A percentile compares a stretch with the other conserved stretches of the same genome.
phyloP scores from a whole-genome alignment of 495 filamentous ascomycete genomes.

The Lepraria neglecta region DNA sequence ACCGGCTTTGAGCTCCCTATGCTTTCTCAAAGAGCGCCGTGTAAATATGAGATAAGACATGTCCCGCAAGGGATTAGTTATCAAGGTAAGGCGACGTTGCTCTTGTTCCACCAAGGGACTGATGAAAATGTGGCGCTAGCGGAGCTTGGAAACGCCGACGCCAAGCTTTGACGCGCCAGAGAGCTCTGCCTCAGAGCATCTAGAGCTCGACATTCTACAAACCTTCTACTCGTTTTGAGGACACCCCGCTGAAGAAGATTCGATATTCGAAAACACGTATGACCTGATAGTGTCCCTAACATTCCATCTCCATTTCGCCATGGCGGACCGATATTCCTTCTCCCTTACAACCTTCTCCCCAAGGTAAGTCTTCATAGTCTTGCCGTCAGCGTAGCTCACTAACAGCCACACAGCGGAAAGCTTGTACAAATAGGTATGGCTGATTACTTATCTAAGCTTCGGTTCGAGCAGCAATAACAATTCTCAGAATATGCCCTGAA shows the following conservation, averaged over 20 bases:
- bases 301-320: slow-evolving; percentile 36
- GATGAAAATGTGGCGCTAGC: background rate
- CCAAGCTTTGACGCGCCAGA: slow-evolving; percentile 9
- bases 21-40: background rate
- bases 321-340: slow-evolving; percentile 99
- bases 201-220: background rate
- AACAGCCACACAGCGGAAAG: slow-evolving; percentile 63
- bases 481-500: slow-evolving; percentile 92
- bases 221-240: background rate
- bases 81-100: slow-evolving; percentile 3
- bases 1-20: background rate
- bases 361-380: slow-evolving; percentile 50
- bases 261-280: background rate
- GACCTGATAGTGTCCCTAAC: background rate
- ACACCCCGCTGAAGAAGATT: background rate
- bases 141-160: slow-evolving; percentile 10
- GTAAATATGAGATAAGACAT: slow-evolving; percentile 5
- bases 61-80: background rate
- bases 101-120: slow-evolving; percentile 1
- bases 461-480: slow-evolving; percentile 10
- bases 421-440: slow-evolving; percentile 64
- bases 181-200: slow-evolving; percentile 13
- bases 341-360: slow-evolving; percentile 99
- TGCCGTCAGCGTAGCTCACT: background rate
- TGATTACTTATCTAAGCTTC: slow-evolving; percentile 18